phyloP scores from a whole-genome alignment of 345 rosid species.

The Barbarea vulgaris region DNA sequence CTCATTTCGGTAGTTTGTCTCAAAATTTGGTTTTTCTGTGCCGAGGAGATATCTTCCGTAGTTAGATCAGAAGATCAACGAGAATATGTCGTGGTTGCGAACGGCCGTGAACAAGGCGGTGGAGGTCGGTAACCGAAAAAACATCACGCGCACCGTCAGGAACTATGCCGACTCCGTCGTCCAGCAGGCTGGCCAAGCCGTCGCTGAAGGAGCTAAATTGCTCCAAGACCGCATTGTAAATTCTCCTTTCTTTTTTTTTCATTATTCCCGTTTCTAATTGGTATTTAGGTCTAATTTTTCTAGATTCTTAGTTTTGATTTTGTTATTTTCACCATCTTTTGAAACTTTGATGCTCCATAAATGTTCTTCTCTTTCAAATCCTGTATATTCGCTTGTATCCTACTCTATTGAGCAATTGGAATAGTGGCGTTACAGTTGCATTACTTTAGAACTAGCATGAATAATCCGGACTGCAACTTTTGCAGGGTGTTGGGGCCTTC shows the following conservation, averaged over 20 bases:
- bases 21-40: conserved; percentile 17
- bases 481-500: conserved; percentile 63
- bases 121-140: conserved; percentile 92
- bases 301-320: conserved; percentile 11
- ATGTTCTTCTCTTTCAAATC: not conserved
- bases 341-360: not conserved
- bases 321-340: not conserved
- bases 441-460: conserved; percentile 13
- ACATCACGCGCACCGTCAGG: conserved; percentile 84
- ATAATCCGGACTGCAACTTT: not conserved
- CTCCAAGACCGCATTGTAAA: conserved; percentile 91
- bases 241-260: conserved; percentile 13
- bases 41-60: conserved; percentile 11
- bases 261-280: not conserved
- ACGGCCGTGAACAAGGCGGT: conserved; percentile 93
- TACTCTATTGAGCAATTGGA: not conserved
- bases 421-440: not conserved
- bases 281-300: not conserved
- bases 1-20: conserved; percentile 19
- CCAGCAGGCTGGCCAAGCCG: conserved; percentile 97
- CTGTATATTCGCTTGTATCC: not conserved
- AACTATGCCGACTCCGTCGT: conserved; percentile 94
- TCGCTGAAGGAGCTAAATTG: conserved; percentile 95
- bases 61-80: conserved; percentile 19
- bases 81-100: conserved; percentile 76